Conservation (phyloP, 176 grass and related monocot species). For the Calamus simplicifolius region DNA sequence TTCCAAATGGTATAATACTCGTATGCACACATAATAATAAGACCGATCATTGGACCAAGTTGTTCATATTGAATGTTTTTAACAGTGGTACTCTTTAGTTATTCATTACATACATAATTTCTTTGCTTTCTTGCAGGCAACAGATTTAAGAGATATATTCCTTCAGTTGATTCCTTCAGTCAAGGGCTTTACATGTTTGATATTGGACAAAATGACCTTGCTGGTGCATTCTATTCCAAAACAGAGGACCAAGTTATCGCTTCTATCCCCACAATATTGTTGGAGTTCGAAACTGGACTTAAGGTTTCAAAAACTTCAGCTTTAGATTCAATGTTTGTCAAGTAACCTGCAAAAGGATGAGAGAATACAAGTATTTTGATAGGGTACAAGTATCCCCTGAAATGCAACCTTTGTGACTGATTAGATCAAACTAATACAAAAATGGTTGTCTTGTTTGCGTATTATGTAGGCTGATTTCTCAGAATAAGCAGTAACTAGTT, state of each 20-base stretch:
- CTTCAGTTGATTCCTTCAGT: constrained; percentile 58
- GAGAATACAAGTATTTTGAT: too few species aligned
- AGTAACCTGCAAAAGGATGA: background rate
- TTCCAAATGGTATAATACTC: too few species aligned
- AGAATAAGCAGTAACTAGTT: too few species aligned
- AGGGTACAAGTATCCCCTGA: too few species aligned
- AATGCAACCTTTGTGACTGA: too few species aligned
- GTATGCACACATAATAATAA: too few species aligned
- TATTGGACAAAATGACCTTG: constrained; percentile 97
- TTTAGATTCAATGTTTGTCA: background rate
- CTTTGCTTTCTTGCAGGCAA: constrained; percentile 37
- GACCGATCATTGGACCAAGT: too few species aligned
- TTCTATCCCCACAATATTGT: constrained; percentile 75
- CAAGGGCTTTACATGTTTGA: constrained; percentile 96
- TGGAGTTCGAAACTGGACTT: constrained; percentile 83
- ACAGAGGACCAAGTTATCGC: constrained; percentile 85
- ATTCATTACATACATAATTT: background rate
- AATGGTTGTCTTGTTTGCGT: too few species aligned
- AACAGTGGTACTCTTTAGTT: too few species aligned
- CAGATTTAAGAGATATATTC: constrained; percentile 58
- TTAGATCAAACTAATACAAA: too few species aligned
- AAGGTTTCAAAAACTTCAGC: constrained; percentile 47
- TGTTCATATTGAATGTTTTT: too few species aligned
- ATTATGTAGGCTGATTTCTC: too few species aligned
- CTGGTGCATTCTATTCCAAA: constrained; percentile 78